phyloP scores from a whole-genome alignment of 148 eudicot species.

The Agrostemma githago region DNA sequence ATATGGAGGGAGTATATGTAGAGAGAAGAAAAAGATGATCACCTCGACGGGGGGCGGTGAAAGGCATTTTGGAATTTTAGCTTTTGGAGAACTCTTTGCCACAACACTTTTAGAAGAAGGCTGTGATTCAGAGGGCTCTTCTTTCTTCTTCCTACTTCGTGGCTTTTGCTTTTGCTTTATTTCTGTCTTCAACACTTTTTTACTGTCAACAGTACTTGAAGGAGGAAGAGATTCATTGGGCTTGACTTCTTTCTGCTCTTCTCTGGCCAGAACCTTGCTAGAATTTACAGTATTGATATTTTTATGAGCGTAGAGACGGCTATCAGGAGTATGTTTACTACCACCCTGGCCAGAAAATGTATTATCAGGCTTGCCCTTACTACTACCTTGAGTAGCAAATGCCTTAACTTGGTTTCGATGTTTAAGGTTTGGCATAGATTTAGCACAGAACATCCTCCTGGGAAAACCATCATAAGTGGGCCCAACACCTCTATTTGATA shows the following conservation, averaged over 20 bases:
- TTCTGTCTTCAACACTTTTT: constrained; percentile 31
- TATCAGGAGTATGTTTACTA: constrained; percentile 11
- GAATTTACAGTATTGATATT: constrained; percentile 27
- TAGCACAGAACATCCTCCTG: constrained; percentile 45
- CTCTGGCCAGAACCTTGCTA: constrained; percentile 30
- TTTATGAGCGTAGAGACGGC: constrained; percentile 27
- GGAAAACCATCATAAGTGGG: constrained; percentile 27
- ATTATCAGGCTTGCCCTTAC: constrained; percentile 18
- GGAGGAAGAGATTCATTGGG: constrained; percentile 18
- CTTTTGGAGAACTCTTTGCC: constrained; percentile 27
- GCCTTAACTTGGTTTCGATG: constrained; percentile 34
- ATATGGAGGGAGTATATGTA: background rate
- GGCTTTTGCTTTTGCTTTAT: constrained; percentile 42
- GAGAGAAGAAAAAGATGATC: constrained; percentile 20
- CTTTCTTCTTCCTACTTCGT: constrained; percentile 47
- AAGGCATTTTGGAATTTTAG: constrained; percentile 19
- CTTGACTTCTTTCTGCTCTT: constrained; percentile 28
- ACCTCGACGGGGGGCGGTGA: constrained; percentile 41
- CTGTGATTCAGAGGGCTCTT: constrained; percentile 28
- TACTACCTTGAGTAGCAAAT: constrained; percentile 28
- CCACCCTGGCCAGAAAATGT: constrained; percentile 14
- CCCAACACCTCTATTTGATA: constrained; percentile 25
- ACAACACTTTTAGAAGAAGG: constrained; percentile 34
- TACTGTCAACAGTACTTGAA: constrained; percentile 25
- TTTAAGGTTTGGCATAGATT: constrained; percentile 19